Conservation (phyloP, 2,329 filamentous ascomycete species). For the Pseudohalonectria lignicola region DNA sequence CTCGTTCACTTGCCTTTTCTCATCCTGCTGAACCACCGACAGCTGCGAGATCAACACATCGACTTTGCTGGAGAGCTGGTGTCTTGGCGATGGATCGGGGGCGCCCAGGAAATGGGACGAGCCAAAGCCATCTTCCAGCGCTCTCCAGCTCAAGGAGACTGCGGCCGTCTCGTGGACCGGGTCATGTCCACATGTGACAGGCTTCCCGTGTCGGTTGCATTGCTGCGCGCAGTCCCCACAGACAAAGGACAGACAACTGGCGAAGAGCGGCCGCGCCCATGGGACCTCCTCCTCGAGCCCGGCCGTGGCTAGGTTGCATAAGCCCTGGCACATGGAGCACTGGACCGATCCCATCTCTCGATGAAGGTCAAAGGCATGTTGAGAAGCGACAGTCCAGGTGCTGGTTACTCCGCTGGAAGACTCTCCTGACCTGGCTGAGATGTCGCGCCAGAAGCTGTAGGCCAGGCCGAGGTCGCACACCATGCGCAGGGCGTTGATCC, state of each 20-base stretch:
- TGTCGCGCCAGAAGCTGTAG: constrained; percentile 19
- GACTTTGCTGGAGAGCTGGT: not conserved
- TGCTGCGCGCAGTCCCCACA: not conserved
- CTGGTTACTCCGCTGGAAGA: not conserved
- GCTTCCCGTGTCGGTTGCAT: not conserved
- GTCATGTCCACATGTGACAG: not conserved
- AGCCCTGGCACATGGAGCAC: not conserved
- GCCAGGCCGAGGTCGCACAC: constrained; percentile 32
- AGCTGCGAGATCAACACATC: not conserved
- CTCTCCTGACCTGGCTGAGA: not conserved
- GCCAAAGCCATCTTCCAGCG: not conserved
- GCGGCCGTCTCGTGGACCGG: not conserved
- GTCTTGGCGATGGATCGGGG: no score
- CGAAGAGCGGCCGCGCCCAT: not conserved
- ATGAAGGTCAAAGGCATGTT: not conserved
- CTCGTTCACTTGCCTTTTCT: no score
- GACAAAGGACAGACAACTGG: not conserved
- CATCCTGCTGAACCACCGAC: no score
- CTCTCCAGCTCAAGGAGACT: not conserved
- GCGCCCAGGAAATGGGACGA: not conserved
- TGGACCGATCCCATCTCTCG: not conserved
- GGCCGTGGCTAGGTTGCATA: not conserved
- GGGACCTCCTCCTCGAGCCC: not conserved
- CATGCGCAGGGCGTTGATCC: constrained; percentile 30
- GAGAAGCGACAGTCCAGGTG: not conserved